Conservation (phyloP, 163 green algal species). For the Volvox carteri region DNA sequence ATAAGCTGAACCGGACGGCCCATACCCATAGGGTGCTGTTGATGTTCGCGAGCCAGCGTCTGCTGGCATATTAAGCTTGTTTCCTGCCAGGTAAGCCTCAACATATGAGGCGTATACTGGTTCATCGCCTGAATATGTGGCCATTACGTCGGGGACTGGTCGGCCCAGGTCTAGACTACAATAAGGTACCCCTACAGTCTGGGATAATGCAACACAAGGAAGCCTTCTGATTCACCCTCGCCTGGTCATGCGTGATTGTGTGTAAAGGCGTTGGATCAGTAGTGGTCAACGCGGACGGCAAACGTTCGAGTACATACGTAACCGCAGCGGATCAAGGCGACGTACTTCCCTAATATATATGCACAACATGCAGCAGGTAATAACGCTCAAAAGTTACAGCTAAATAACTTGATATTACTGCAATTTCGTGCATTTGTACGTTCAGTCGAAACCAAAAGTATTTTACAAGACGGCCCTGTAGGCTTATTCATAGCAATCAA, state of each 20-base stretch:
- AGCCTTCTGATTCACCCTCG: not conserved
- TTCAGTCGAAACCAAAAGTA: not conserved
- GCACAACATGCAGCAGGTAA: not conserved
- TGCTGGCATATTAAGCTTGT: constrained; percentile 25
- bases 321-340: not conserved
- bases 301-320: constrained; percentile 11
- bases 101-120: constrained; percentile 39
- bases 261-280: not conserved
- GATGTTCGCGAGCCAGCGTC: constrained; percentile 33
- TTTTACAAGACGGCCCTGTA: too few relatives aligned
- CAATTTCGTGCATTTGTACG: not conserved
- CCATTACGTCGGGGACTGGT: not conserved
- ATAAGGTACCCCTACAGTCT: not conserved
- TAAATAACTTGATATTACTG: not conserved
- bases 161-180: not conserved
- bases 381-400: not conserved
- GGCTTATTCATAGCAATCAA: too few relatives aligned
- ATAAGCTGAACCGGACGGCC: not conserved
- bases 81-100: constrained; percentile 21
- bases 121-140: not conserved
- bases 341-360: not conserved
- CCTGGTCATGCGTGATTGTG: not conserved
- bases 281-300: constrained; percentile 31
- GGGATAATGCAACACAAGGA: not conserved
- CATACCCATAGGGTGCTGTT: constrained; percentile 28